Evolutionary conservation across 2,329 filamentous ascomycete genomes (phyloP), one percentile per base, ranked within the genome.

Genomic region (Thelonectria discophora): DNA sequence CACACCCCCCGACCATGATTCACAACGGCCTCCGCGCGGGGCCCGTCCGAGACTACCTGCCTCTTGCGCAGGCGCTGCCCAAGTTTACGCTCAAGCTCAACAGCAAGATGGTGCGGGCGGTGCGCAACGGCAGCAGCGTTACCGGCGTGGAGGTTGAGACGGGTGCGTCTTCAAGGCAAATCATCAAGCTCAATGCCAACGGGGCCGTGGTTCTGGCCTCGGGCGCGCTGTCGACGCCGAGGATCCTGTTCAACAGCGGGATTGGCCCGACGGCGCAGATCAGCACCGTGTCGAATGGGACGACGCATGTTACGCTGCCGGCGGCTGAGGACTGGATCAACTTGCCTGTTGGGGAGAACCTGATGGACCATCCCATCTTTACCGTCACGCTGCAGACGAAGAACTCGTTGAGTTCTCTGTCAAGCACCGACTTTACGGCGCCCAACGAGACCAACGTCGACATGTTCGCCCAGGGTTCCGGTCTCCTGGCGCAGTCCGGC

Each of bases 21-120:
- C 78, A 80, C 6, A 78, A 87, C 47, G 89, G 88, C 53, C 87
- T 90, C 74, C 82, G 90, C 62, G 87, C 87, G 46, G 90, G 90
- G 1, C 90, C 90, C 12, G 80, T 92, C 73, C 87, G 86, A 9
- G 91, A 90, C 0, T 93, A 93, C 70, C 84, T 93, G 1, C 86
- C 88, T 5, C 81, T 82, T 17, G 88, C 88, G 1, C 80, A 81
- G 49, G 78, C 79, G 43, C 82, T 86, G 61, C 76, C 79, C 40
- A 90, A 92, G 77, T 92, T 93, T 77, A 82, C 85, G 55, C 78
- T 93, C 49, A 87, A 86, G 81, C 84, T 84, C 18, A 86, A 88
- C 72, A 90, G 88, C 3, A 82, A 85, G 46, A 89, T 90, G n/a
- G 83, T 84, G 65, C 84, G 89, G 27, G 82, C 92, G n/a, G 77